Base-by-base conservation (phyloP, 805 yeast genomes). In the Hanseniaspora meyeri region DNA sequence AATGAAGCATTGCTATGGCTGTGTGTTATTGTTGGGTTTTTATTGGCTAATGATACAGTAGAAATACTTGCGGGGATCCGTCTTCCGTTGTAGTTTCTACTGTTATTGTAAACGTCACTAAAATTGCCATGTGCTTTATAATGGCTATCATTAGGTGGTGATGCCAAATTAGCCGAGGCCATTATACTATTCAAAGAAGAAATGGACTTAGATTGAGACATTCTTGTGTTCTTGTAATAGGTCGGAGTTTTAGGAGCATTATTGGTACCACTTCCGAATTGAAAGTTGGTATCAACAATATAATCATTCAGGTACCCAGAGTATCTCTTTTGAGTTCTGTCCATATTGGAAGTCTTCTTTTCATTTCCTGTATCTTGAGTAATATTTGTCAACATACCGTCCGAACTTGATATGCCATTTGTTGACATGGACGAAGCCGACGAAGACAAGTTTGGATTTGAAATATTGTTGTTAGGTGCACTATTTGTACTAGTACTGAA, bases 1-100 rank as follows among this genome's bases (percentile, higher is more conserved):
- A 9, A 62, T 58, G 67, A 62, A 8, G 66, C 59, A 24, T 59
- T 55, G 1, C 66, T 62, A 4, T 65, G 59, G 20, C 62, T 60
- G 52, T 64, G 64, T 6, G 64, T 57, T 19, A 53, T 31, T 14
- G 29, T 17, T 9, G 24, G 32, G 24, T 32, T 43, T 17, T 55
- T 38, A 31, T n/a, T 45, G 11, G 48, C 48, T 12, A 52, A 20
- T 11, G 56, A 45, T 24, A 38, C 43, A 17, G 36, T 46, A 32
- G 58, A 49, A 20, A 24, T 16, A 37, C 34, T 31, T 16, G 16
- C 8, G 1, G 57, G 42, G 24, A 47, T 27, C 38, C 51, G 42
- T 32, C 51, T 47, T 34, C 48, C 37, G 42, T 45, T 48, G 10
- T 20, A 3, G 48, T 17, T 47, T 39, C 50, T 27, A 32, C 11